Conservation (phyloP, 352 stramenopile species). For the Pythium aquatile region DNA sequence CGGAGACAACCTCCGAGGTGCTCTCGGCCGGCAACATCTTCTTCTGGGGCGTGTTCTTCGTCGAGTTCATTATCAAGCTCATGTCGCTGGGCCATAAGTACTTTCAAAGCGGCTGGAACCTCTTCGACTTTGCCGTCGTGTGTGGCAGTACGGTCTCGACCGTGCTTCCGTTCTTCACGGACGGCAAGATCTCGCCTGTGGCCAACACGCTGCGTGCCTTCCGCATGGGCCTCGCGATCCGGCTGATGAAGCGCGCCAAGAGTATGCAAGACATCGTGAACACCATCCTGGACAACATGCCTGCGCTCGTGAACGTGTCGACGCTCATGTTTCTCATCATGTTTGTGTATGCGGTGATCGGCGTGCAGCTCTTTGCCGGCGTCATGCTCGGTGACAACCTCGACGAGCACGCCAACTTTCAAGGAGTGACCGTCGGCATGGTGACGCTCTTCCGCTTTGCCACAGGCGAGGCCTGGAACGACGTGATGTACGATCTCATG, state of each 20-base stretch:
- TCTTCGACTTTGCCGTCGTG: slow-evolving; percentile 68
- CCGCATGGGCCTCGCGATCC: slow-evolving; percentile 53
- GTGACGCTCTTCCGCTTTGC: slow-evolving; percentile 64
- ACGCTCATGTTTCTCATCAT: slow-evolving; percentile 68
- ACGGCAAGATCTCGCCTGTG: slow-evolving; percentile 45
- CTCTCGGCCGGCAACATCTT: slow-evolving; percentile 36
- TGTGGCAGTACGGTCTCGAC: slow-evolving; percentile 41
- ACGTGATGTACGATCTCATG: slow-evolving; percentile 78
- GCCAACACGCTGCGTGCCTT: slow-evolving; percentile 60
- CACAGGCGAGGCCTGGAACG: slow-evolving; percentile 77
- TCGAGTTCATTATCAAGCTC: slow-evolving; percentile 67
- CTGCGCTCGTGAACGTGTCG: slow-evolving; percentile 74
- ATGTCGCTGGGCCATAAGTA: slow-evolving; percentile 60
- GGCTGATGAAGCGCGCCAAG: slow-evolving; percentile 48
- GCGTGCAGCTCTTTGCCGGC: slow-evolving; percentile 68
- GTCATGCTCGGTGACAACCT: slow-evolving; percentile 54
- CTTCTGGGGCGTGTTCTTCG: slow-evolving; percentile 56
- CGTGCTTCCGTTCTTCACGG: slow-evolving; percentile 38
- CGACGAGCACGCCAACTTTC: slow-evolving; percentile 65
- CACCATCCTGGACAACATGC: slow-evolving; percentile 70
- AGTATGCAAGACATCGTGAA: slow-evolving; percentile 63
- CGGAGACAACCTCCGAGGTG: slow-evolving; percentile 10
- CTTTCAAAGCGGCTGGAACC: slow-evolving; percentile 60
- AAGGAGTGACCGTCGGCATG: slow-evolving; percentile 47
- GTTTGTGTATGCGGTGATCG: slow-evolving; percentile 79